Percentiles rank a stretch among this genome's conserved stretches.
Evolutionary conservation across 2,329 filamentous ascomycete genomes (phyloP).

Genomic region (Cladosporium sp.): DNA sequence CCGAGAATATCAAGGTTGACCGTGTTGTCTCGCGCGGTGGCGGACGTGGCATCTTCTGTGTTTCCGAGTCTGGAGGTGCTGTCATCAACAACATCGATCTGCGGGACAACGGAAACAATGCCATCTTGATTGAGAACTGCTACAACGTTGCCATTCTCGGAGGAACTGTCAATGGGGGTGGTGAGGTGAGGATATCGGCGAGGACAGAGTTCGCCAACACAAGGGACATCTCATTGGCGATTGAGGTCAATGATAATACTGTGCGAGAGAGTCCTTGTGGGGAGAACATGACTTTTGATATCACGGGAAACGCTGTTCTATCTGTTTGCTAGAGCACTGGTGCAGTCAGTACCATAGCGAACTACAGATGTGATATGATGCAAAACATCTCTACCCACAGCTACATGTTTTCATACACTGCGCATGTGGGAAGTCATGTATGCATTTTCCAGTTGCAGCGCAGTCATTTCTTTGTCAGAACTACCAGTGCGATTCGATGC

Average conservation of each 20-base stretch:
- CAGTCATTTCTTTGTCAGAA: too few species aligned
- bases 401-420: too few species aligned
- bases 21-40: constrained; percentile 53
- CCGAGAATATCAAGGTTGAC: constrained; percentile 51
- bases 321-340: constrained; percentile 36
- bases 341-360: too few species aligned
- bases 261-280: constrained; percentile 54
- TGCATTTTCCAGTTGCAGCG: too few species aligned
- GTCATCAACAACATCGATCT: constrained; percentile 49
- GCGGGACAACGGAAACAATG: constrained; percentile 52
- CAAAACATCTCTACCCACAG: too few species aligned
- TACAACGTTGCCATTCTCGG: constrained; percentile 51
- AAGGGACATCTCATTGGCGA: constrained; percentile 47
- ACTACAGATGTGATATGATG: too few species aligned
- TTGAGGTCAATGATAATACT: constrained; percentile 47
- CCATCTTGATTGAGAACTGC: constrained; percentile 58
- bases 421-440: too few species aligned
- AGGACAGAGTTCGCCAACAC: constrained; percentile 53
- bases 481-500: too few species aligned
- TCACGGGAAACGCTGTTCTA: constrained; percentile 44
- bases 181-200: constrained; percentile 52
- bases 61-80: constrained; percentile 53
- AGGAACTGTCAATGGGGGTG: constrained; percentile 52
- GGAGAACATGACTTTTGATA: constrained; percentile 48
- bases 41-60: constrained; percentile 55